phyloP scores from a whole-genome alignment of 1,284 basidiomycete genomes.

The Marasmius fiardii region DNA sequence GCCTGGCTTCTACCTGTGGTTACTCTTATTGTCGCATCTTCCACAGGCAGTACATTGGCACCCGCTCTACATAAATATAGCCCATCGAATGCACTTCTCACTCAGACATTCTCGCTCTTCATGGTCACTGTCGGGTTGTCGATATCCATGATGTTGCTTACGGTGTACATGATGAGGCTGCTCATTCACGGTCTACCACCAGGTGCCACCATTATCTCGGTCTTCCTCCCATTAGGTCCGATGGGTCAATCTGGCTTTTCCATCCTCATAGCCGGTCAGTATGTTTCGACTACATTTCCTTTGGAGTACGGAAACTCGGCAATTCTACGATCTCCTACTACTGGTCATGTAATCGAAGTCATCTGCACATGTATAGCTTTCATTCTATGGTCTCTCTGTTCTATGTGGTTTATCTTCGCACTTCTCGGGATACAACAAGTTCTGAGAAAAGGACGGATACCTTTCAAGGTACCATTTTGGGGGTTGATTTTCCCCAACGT shows the following conservation, averaged over 20 bases:
- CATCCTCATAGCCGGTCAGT: conserved; percentile 41
- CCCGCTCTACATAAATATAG: conserved; percentile 42
- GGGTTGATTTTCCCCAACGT: conserved; percentile 63
- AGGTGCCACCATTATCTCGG: conserved; percentile 48
- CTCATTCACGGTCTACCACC: conserved; percentile 45
- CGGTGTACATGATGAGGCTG: conserved; percentile 45
- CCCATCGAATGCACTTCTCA: conserved; percentile 48
- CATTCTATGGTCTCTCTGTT: conserved; percentile 49
- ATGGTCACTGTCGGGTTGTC: conserved; percentile 58
- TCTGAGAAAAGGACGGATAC: conserved; percentile 32
- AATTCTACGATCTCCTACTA: conserved; percentile 23
- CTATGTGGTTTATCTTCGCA: conserved; percentile 52
- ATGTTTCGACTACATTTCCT: conserved; percentile 35
- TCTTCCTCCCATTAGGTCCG: conserved; percentile 58
- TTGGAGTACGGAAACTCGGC: conserved; percentile 19
- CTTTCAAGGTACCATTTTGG: conserved; percentile 54
- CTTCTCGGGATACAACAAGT: conserved; percentile 40
- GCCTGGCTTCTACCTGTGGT: conserved; percentile 74
- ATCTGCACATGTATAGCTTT: conserved; percentile 45
- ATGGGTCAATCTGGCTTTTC: conserved; percentile 59
- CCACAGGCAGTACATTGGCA: conserved; percentile 62
- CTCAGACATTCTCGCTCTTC: conserved; percentile 47
- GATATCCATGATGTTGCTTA: conserved; percentile 51
- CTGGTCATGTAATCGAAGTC: conserved; percentile 39
- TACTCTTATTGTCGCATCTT: conserved; percentile 64